Percentiles rank a stretch among this genome's conserved stretches.
These are phyloP conservation scores for Manihot esculenta DNA, from an alignment of 441 rosid genomes.

Conservation along the genomic window DNA sequence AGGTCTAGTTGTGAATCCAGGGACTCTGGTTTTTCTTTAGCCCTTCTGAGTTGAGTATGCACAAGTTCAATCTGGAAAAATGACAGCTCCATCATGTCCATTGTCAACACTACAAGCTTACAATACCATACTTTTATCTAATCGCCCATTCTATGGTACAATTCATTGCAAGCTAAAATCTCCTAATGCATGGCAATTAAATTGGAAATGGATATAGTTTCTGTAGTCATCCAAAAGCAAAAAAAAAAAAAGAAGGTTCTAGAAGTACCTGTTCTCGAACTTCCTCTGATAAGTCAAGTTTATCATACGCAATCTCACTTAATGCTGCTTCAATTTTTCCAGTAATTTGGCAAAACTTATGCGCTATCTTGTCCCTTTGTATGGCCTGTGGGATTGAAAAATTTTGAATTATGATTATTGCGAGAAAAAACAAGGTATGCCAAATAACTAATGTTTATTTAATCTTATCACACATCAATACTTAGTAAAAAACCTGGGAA, in stretches of 20 bases:
- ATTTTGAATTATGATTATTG: background rate
- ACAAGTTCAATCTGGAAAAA: conserved; percentile 69
- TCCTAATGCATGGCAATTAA: background rate
- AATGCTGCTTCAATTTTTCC: conserved; percentile 73
- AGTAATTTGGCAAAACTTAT: conserved; percentile 47
- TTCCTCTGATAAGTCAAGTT: conserved; percentile 69
- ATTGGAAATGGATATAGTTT: background rate
- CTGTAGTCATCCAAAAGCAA: background rate
- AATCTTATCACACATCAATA: background rate
- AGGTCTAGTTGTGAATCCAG: conserved; percentile 62
- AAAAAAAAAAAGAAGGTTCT: background rate
- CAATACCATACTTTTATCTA: background rate
- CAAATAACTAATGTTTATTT: background rate
- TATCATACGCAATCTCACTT: conserved; percentile 54
- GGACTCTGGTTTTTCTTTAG: conserved; percentile 56
- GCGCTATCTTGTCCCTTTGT: conserved; percentile 43
- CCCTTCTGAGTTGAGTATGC: conserved; percentile 82
- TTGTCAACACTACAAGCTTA: conserved; percentile 1
- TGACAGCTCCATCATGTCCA: background rate
- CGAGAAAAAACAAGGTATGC: background rate
- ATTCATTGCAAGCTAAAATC: background rate
- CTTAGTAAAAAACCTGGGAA: background rate
- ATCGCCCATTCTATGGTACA: background rate
- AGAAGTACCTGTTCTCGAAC: conserved; percentile 79
- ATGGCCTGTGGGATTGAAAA: conserved; percentile 46